Percentiles rank a stretch among this genome's conserved stretches.
These are phyloP conservation scores for Marasmius fiardii DNA, from an alignment of 1,284 basidiomycete species.

Conservation along the genomic window DNA sequence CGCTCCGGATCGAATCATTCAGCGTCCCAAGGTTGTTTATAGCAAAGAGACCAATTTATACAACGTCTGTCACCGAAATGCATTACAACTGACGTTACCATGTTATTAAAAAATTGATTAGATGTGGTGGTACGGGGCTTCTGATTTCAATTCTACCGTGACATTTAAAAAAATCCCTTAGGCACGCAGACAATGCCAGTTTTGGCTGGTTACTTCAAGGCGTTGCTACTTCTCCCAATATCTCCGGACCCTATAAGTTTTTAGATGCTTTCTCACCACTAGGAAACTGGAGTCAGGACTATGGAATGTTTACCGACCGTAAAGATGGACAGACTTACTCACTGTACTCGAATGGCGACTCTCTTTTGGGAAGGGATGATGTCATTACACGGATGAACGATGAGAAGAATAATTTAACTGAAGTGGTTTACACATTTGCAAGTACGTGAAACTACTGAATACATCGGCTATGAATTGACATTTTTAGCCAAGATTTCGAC, in stretches of 20 bases:
- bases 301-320: conserved; percentile 7
- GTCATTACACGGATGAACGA: conserved; percentile 15
- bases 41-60: conserved; percentile 3
- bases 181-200: conserved; percentile 8
- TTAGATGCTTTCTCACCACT: conserved; percentile 4
- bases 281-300: conserved; percentile 9
- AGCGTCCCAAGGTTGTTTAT: conserved; percentile 10
- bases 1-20: conserved; percentile 5
- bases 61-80: conserved; percentile 6
- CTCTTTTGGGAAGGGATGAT: conserved; percentile 3
- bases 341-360: conserved; percentile 9
- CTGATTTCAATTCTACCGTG: background rate
- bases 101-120: no score
- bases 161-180: background rate
- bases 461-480: background rate
- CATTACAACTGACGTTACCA: background rate
- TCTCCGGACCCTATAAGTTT: conserved; percentile 10
- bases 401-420: conserved; percentile 11
- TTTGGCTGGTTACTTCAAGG: conserved; percentile 7
- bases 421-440: conserved; percentile 15
- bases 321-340: conserved; percentile 4
- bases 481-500: conserved; percentile 15
- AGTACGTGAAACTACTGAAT: conserved; percentile 7
- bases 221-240: conserved; percentile 6
- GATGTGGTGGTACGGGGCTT: conserved; percentile 1